Evolutionary conservation across 2,329 filamentous ascomycete species (phyloP), one percentile per base, ranked within the genome.

Genomic region (Fusarium zealandicum): DNA sequence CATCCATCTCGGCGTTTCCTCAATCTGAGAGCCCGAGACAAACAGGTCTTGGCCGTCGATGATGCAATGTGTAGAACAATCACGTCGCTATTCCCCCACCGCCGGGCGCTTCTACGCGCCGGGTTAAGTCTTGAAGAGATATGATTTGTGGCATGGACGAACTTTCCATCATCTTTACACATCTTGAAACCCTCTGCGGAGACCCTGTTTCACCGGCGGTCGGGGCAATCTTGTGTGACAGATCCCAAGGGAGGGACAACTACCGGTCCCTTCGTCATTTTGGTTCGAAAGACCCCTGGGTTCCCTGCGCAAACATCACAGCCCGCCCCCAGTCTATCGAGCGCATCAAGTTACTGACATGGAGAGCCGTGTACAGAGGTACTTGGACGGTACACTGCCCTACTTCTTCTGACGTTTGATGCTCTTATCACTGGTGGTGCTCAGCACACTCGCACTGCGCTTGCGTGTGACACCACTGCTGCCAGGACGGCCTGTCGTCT

Each of bases 401-500:
- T 65, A 73, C 59, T 84, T 85, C 75, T 82, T 85, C 63, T 81
- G 79, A 55, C 82, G 76, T 70, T 86, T 86, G 4, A 74, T 67
- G 62, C 80, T 84, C 73, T 83, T 84, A 54, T 91, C 87, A 70
- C 89, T 92, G 6, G 77, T 76, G 13, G 80, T 78, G 71, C 90
- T 93, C 46, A 96, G 72, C 27, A 92, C 90, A 71, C 91, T 96
- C 1, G 90, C 90, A 70, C 91, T 95, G 54, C 92, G 83, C 77
- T 96, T 96, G 60, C 89, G 87, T 1, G 74, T 65, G 8, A 70
- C 71, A 35, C 75, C 69, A 57, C 77, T 78, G 57, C 75, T 78
- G 12, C 69, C 70, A 2, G 75, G 75, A 37, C 74, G 68, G 10
- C 49, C 60, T 7, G 28, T 54, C n/a, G 59, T 56, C 27, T 57